These are phyloP conservation scores for Entophlyctis luteolus DNA, from an alignment of 192 early-diverging fungal species.

Conservation along the genomic window DNA sequence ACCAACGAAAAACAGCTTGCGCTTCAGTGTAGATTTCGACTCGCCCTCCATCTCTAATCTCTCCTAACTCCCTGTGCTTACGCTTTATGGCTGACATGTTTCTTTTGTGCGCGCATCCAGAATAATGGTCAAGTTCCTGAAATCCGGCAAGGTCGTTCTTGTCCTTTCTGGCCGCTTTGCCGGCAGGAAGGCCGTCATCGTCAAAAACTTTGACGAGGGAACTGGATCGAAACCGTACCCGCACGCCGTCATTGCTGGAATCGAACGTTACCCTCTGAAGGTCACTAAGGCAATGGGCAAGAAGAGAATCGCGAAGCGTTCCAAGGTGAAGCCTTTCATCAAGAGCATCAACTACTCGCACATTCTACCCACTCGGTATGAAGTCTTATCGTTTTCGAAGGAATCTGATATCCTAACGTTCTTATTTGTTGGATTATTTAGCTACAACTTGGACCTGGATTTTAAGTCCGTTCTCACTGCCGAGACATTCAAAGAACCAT, in stretches of 20 bases:
- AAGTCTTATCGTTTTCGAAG: background rate
- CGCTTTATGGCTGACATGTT: too few relatives aligned
- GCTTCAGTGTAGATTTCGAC: too few relatives aligned
- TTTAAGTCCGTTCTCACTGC: slow-evolving; percentile 79
- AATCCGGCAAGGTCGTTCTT: slow-evolving; percentile 71
- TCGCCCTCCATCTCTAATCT: too few relatives aligned
- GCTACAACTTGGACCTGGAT: slow-evolving; percentile 93
- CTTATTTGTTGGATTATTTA: too few relatives aligned
- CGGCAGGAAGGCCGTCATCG: slow-evolving; percentile 99
- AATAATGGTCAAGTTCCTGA: slow-evolving; percentile 41
- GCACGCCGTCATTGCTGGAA: slow-evolving; percentile 95
- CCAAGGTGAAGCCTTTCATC: slow-evolving; percentile 98
- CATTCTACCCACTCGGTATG: slow-evolving; percentile 91
- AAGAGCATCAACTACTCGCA: slow-evolving; percentile 99
- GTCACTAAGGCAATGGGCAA: slow-evolving; percentile 91
- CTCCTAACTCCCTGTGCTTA: too few relatives aligned
- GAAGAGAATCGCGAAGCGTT: slow-evolving; percentile 93
- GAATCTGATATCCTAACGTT: too few relatives aligned
- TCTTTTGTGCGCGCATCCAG: too few relatives aligned
- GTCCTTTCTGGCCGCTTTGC: slow-evolving; percentile 96
- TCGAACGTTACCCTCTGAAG: slow-evolving; percentile 95
- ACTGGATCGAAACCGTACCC: slow-evolving; percentile 93
- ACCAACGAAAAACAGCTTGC: too few relatives aligned
- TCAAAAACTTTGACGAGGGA: slow-evolving; percentile 94
- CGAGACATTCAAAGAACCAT: slow-evolving; percentile 90